Evolutionary conservation across 2,329 filamentous ascomycete species (phyloP), one percentile per base, ranked within the genome.

Genomic region (Calonectria hongkongensis): DNA sequence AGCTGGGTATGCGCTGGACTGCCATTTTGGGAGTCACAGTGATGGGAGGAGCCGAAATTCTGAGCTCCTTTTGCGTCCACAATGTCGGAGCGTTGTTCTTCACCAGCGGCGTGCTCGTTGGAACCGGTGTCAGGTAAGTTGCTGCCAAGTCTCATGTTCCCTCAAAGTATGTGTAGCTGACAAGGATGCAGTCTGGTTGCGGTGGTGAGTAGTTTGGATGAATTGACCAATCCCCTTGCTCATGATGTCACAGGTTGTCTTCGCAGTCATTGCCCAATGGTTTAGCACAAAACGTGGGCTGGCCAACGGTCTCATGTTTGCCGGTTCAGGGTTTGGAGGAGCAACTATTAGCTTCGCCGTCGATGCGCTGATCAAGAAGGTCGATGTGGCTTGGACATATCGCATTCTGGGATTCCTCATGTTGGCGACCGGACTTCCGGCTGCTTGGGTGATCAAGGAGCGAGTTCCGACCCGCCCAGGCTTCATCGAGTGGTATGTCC

Each of bases 271-370:
- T 3, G 84, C 88, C 0, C 89, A 90, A 73, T 91, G 89, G 77
- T 91, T 91, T 75, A 86, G 82, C 71, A 83, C 83, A 2, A 89
- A 86, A 72, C 86, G 88, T 2, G 89, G 89, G 0, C 81, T 90
- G 2, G 89, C 89, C 1, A 90, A 90, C 74, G 89, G 89, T 1
- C 80, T 90, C 56, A 84, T 90, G 68, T 89, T 87, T 63, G 85
- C 86, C 1, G 88, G 87, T 4, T 88, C 89, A 12, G 90, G 90
- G 0, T 83, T 91, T 4, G 90, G 90, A 7, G 90, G 88, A n/a
- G 86, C 89, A 0, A 85, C 86, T 4, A 87, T 88, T 58, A 87
- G 85, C 72, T 85, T 90, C 51, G 84, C 84, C 21, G 81, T 90
- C 30, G 84, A 90, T 73, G 84, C 81, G 1, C 79, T 91, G 56